Evolutionary conservation across 345 rosid genomes (phyloP), one percentile per base, ranked within the genome.

Genomic region (Rhizophora apiculata): DNA sequence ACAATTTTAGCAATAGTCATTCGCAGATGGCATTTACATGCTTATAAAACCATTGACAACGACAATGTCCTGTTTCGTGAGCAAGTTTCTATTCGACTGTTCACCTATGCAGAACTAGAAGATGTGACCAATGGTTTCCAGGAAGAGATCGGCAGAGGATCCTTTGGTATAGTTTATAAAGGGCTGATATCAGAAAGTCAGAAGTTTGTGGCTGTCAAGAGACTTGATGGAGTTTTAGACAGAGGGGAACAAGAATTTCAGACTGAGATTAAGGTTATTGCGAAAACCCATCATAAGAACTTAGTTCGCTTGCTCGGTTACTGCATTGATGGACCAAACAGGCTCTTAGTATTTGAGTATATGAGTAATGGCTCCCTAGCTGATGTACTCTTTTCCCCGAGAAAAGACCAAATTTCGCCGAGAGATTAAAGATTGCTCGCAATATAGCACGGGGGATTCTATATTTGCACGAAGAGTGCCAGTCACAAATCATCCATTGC

Each of bases 281-380:
- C 73, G 36, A 74, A 62, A 61, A 74, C 79, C 18, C 75, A 81
- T 60, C 84, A 78, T 46, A 58, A 59, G 34, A 74, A 67, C 60
- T 58, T 81, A 39, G 76, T 77, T 7, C 66, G 54, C 20, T 49
- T 77, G 15, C 57, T 81, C 1, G 79, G 81, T 2, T 81, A 71
- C 32, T 74, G 76, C 69, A 31, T 68, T 11, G 77, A 77, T 0
- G 77, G 63, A 27, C n/a, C 66, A 19, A 20, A 76, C 19, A 68
- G 75, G 74, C 69, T 74, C 20, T 66, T 81, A 63, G 72, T 81
- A n/a, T 81, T 65, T 19, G 53, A 71, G 24, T 77, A 71, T 63
- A 74, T 77, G 84, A 64, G 72, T 64, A 77, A 74, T 6, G 79
- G 79, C 2, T 77, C 81, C 30, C 74, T 81, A 5, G 72, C 72